A percentile compares a stretch with the other conserved stretches of the same genome.
Evolutionary conservation across 768 basidiomycete species (phyloP).

Genomic region (Kwoniella newhampshirensis): DNA sequence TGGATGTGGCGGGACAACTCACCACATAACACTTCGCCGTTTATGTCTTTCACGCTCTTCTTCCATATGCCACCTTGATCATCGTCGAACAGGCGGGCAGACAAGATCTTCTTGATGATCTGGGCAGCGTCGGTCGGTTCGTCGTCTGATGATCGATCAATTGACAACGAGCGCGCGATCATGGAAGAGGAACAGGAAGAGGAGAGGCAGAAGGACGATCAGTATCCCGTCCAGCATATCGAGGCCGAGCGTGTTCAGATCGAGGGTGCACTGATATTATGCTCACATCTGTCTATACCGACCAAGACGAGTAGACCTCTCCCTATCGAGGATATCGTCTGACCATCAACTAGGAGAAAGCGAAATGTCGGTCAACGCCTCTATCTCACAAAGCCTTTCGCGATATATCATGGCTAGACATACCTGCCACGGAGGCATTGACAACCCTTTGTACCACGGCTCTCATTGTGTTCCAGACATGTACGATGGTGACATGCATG

Average conservation of each 20-base stretch:
- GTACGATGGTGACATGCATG: no score
- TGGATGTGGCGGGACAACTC: constrained; percentile 18
- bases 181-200: background rate
- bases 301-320: constrained; percentile 85
- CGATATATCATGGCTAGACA: constrained; percentile 15
- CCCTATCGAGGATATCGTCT: constrained; percentile 77
- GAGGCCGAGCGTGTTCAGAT: background rate
- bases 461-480: constrained; percentile 66
- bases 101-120: constrained; percentile 79
- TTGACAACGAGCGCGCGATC: background rate
- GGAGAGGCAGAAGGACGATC: background rate
- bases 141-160: constrained; percentile 63
- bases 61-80: constrained; percentile 68
- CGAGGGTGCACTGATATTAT: constrained; percentile 48
- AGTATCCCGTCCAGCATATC: background rate
- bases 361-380: background rate
- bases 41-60: constrained; percentile 77
- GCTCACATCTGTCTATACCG: constrained; percentile 69
- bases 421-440: constrained; percentile 81
- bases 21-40: constrained; percentile 85
- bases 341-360: constrained; percentile 64
- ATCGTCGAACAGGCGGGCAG: constrained; percentile 68
- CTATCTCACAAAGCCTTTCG: background rate
- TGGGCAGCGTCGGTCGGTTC: constrained; percentile 68
- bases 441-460: constrained; percentile 82